Conservation (phyloP, 768 basidiomycete species). For the Suillus subluteus region DNA sequence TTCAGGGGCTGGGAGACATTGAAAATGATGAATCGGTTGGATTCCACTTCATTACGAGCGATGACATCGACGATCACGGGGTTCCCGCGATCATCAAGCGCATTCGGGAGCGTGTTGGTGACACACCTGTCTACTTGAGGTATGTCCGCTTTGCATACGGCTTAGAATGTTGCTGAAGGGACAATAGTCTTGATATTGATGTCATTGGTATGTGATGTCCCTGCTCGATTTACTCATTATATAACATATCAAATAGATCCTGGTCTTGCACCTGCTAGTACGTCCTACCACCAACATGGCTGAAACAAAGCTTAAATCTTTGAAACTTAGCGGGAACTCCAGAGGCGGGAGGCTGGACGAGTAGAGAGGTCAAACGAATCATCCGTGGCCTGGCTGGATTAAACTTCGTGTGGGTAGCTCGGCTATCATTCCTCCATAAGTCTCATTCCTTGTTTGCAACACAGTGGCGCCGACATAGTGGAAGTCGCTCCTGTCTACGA, state of each 20-base stretch:
- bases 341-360: conserved; percentile 85
- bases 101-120: conserved; percentile 74
- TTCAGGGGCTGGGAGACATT: conserved; percentile 38
- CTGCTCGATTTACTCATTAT: neutral
- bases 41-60: conserved; percentile 77
- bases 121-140: conserved; percentile 77
- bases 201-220: conserved; percentile 58
- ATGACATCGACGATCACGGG: conserved; percentile 85
- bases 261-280: conserved; percentile 77
- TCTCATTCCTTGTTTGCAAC: conserved; percentile 9
- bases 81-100: conserved; percentile 67
- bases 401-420: conserved; percentile 69
- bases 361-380: conserved; percentile 79
- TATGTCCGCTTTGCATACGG: conserved; percentile 16
- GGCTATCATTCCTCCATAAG: neutral
- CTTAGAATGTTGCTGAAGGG: neutral
- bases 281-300: conserved; percentile 29
- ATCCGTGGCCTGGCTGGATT: conserved; percentile 78
- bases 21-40: conserved; percentile 73
- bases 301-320: neutral
- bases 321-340: conserved; percentile 70
- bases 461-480: conserved; percentile 71
- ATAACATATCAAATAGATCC: conserved; percentile 52
- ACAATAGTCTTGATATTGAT: conserved; percentile 73
- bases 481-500: conserved; percentile 80